Percentiles rank a stretch among this genome's conserved stretches.
Evolutionary conservation across 2,329 filamentous ascomycete genomes (phyloP).

Genomic region (Hypoxylon sp.): DNA sequence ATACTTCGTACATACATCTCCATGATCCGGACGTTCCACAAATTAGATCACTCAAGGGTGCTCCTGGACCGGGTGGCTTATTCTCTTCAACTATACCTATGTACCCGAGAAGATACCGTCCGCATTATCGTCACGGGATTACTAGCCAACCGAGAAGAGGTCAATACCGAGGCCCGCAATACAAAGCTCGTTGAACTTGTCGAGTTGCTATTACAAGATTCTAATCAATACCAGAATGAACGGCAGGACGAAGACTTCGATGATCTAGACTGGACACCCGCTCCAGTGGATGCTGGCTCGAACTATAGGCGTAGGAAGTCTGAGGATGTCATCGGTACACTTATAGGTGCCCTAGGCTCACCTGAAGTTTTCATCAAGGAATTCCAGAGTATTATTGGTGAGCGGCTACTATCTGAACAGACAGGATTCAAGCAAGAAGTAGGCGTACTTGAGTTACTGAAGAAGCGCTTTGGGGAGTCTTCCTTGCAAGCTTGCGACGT

Average conservation of each 20-base stretch:
- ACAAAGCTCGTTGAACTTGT: slow-evolving; percentile 77
- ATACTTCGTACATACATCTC: slow-evolving; percentile 84
- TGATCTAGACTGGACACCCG: slow-evolving; percentile 93
- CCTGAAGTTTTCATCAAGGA: slow-evolving; percentile 96
- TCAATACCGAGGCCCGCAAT: slow-evolving; percentile 57
- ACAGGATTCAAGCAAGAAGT: slow-evolving; percentile 83
- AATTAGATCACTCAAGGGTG: slow-evolving; percentile 82
- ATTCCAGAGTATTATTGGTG: slow-evolving; percentile 89
- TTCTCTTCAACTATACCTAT: slow-evolving; percentile 81
- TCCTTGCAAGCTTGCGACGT: slow-evolving; percentile 95
- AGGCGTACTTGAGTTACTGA: slow-evolving; percentile 87
- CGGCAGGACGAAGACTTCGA: slow-evolving; percentile 80
- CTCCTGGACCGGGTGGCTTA: slow-evolving; percentile 81
- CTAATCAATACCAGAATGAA: slow-evolving; percentile 67
- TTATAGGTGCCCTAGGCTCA: slow-evolving; percentile 89
- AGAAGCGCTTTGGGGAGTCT: slow-evolving; percentile 87
- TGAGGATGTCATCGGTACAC: slow-evolving; percentile 91
- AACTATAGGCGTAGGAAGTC: slow-evolving; percentile 92
- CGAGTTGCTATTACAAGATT: slow-evolving; percentile 75
- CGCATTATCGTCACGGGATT: slow-evolving; percentile 83
- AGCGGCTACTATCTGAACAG: slow-evolving; percentile 79
- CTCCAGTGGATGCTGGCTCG: slow-evolving; percentile 91
- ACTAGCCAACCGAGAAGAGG: slow-evolving; percentile 72
- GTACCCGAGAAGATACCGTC: slow-evolving; percentile 82
- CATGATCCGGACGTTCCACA: slow-evolving; percentile 83